Evolutionary conservation across 2,329 filamentous ascomycete genomes (phyloP).

Genomic region (Ceratocystis colombiana): DNA sequence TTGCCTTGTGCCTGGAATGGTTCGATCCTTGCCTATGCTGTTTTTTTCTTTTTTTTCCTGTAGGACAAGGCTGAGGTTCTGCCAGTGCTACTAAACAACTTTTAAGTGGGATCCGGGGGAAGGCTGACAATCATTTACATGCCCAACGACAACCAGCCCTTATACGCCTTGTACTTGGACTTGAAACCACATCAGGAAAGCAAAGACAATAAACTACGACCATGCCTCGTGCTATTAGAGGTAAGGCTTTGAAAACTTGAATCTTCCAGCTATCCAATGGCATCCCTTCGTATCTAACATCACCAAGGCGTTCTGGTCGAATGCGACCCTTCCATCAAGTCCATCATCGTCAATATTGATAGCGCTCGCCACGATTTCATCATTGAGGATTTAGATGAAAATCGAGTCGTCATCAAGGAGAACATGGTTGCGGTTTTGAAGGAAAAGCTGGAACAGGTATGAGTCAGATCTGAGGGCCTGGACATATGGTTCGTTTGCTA

Average conservation of each 20-base stretch:
- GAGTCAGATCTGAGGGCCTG: background rate
- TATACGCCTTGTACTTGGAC: background rate
- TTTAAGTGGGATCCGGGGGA: background rate
- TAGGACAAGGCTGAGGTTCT: background rate
- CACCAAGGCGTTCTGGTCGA: slow-evolving; percentile 59
- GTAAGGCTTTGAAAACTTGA: slow-evolving; percentile 31
- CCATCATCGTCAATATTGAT: slow-evolving; percentile 71
- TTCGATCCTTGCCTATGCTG: slow-evolving; percentile 15
- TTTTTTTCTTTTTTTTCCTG: background rate
- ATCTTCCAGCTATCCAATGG: background rate
- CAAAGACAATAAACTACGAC: slow-evolving; percentile 22
- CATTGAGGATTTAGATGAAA: slow-evolving; percentile 70
- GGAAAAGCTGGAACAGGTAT: slow-evolving; percentile 55
- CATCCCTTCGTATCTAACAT: slow-evolving; percentile 24
- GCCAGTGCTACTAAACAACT: background rate
- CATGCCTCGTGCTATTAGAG: slow-evolving; percentile 50
- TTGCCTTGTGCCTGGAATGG: slow-evolving; percentile 3
- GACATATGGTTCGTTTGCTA: background rate
- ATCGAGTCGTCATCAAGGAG: slow-evolving; percentile 64
- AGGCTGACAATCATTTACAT: background rate
- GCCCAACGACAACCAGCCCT: background rate
- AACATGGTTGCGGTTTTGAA: slow-evolving; percentile 61
- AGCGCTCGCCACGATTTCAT: slow-evolving; percentile 60
- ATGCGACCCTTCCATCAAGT: slow-evolving; percentile 79
- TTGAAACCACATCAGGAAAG: background rate